Percentiles rank a stretch among this genome's conserved stretches.
Evolutionary conservation across 441 rosid species (phyloP).

Genomic region (Adansonia grandidieri): DNA sequence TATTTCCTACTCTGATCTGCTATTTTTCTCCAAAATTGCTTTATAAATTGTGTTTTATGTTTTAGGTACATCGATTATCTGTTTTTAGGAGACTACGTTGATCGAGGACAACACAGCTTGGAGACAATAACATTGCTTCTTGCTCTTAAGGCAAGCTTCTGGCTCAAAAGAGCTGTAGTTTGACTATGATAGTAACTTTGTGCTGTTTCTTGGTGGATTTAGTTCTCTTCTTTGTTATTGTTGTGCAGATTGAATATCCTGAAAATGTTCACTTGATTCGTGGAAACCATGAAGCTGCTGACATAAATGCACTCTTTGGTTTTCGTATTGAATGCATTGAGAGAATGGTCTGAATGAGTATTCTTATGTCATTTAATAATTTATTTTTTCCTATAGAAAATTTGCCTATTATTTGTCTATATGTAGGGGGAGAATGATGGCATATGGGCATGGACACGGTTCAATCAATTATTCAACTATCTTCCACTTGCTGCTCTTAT

Average conservation of each 20-base stretch:
- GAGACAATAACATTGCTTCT: conserved; percentile 97
- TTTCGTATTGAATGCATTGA: conserved; percentile 98
- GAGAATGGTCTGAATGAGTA: conserved; percentile 74
- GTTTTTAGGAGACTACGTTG: conserved; percentile 97
- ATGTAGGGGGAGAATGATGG: conserved; percentile 96
- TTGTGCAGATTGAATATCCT: conserved; percentile 91
- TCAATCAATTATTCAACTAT: conserved; percentile 91
- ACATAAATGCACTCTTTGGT: conserved; percentile 98
- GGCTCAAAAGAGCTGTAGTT: conserved; percentile 31
- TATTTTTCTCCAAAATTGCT: conserved; percentile 26
- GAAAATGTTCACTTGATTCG: conserved; percentile 95
- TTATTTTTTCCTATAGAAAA: not conserved
- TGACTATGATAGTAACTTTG: conserved; percentile 26
- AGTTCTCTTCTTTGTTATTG: conserved; percentile 32
- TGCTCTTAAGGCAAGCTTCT: conserved; percentile 83
- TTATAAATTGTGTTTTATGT: conserved; percentile 29
- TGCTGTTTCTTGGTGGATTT: conserved; percentile 22
- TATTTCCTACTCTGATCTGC: conserved; percentile 14
- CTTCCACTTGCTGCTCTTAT: conserved; percentile 98
- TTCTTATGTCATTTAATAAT: not conserved
- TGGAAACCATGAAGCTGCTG: conserved; percentile 99
- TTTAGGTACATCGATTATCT: conserved; percentile 75
- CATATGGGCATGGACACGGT: conserved; percentile 99
- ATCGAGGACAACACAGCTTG: conserved; percentile 97
- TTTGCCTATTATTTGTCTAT: conserved; percentile 24